Base-by-base conservation (phyloP, 371 early-diverging fungal species). In the Blastocladiella emersonii region DNA sequence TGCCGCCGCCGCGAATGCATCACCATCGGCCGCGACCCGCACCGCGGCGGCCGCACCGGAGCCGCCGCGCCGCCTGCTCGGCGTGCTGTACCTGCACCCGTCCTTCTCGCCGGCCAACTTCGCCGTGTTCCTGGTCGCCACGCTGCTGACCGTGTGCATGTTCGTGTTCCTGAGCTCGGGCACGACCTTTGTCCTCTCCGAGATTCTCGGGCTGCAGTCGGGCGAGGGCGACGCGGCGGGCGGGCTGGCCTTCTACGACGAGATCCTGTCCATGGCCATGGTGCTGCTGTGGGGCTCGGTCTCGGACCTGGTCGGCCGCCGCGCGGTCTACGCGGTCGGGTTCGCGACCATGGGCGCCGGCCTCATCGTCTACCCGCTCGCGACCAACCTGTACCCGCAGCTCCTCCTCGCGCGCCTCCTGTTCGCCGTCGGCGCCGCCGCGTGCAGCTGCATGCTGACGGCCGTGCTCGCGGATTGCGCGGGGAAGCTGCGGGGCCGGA, bases 341-440 rank as follows among this genome's bases (percentile, higher is more conserved):
- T 85, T 80, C 41, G 34, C 74, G 4, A 13, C 82, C 35, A 84
- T 83, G 79, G 80, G 76, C 7, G n/a, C 78, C 30, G 71, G 68
- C 34, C 66, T 83, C 27, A 64, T 70, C 44, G 61, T 74, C 27
- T 81, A 73, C 66, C 64, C 82, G 13, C 68, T 67, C 36, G 76
- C 77, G 51, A 60, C 65, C 44, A 71, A 72, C 56, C 69, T 78
- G 6, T 76, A 75, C 63, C 82, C 81, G 10, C 71, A 65, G 25
- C 68, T 79, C 71, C 57, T 81, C 37, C 68, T 75, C 56, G 72
- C 74, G 67, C 77, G 81, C 55, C 69, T 76, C 51, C 65, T 77
- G 63, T 87, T 81, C 81, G 80, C 85, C 0, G 53, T 86, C 23
- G 91, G 91, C 15, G 80, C 86, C 5, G 76, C 88, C 13, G 86